Evolutionary conservation across 768 basidiomycete species (phyloP), one percentile per base, ranked within the genome.

Genomic region (Xerocomus potaroensis): DNA sequence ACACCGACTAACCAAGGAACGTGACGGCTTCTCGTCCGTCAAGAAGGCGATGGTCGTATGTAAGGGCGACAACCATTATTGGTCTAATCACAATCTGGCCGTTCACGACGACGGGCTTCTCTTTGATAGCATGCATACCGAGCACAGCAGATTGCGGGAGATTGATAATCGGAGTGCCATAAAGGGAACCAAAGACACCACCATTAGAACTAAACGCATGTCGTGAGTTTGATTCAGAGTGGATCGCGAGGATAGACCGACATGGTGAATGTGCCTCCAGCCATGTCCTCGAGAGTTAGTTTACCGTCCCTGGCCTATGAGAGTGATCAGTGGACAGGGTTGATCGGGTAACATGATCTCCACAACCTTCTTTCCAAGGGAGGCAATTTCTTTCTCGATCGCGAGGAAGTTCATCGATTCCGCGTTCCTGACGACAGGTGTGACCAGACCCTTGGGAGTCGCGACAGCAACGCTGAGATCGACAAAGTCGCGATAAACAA

Each of bases 151-250:
- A 71, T 66, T 97, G 95, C 4, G 94, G 95, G 36, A 94, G 74
- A 75, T 97, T 98, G 72, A 98, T 95, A 63, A 99, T 99, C 30
- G 95, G 95, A n/a, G 95, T 99, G 32, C 95, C 95, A 61, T 86
- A 96, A 40, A 99, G 73, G 40, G 91, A 95, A 35, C 95, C 95
- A 61, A 99, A 99, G 64, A 99, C 95, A 58, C 95, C 95, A 36
- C 95, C 96, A 63, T 99, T 99, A 32, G 96, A 98, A 68, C 92
- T 95, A 52, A 19, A 50, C 8, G 7, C n/a, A 8, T 8, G 10
- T 18, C 2, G 27, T 52, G 31, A 58, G 34, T 43, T 27, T 1
- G 3, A 29, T 47, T 12, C 8, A 10, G 11, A 39, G 16, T n/a
- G n/a, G 3, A 34, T 27, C 21, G 31, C 9, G 48, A 21, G 8